These are phyloP conservation scores for Helotiales sp. DNA, from an alignment of 2,329 filamentous ascomycete species.

Conservation along the genomic window DNA sequence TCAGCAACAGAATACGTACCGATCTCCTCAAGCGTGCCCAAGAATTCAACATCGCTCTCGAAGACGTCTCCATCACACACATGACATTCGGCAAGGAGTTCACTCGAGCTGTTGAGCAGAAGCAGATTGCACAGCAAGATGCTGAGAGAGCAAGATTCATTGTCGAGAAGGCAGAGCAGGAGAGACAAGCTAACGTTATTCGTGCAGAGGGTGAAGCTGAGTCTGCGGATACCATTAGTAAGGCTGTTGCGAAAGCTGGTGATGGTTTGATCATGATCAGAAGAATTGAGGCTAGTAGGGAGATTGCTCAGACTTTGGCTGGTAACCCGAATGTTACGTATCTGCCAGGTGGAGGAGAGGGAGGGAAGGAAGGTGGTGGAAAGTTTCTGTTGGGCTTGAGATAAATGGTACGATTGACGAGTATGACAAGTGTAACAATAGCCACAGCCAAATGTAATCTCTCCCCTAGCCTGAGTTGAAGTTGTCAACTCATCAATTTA, in stretches of 20 bases:
- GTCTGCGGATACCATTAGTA: constrained; percentile 92
- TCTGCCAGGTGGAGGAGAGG: constrained; percentile 77
- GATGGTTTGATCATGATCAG: constrained; percentile 95
- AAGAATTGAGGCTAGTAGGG: constrained; percentile 94
- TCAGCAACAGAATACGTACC: constrained; percentile 89
- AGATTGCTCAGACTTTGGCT: constrained; percentile 90
- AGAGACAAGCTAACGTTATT: constrained; percentile 98
- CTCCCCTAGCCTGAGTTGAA: constrained; percentile 21
- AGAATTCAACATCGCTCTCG: constrained; percentile 98
- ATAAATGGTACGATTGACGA: constrained; percentile 34
- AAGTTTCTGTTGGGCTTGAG: constrained; percentile 72
- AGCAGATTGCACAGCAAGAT: constrained; percentile 99
- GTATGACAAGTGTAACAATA: constrained; percentile 35
- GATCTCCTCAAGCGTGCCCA: constrained; percentile 90
- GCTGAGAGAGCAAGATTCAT: constrained; percentile 97
- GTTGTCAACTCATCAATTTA: not conserved
- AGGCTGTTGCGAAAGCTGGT: constrained; percentile 89
- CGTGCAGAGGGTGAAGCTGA: constrained; percentile 97
- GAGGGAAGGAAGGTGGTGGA: constrained; percentile 54
- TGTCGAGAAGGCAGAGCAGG: constrained; percentile 98
- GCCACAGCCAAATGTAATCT: constrained; percentile 38
- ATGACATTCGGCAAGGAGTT: constrained; percentile 99
- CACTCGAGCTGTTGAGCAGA: constrained; percentile 98
- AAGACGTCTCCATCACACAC: constrained; percentile 99
- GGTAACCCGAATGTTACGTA: constrained; percentile 96